Evolutionary conservation across 179 eudicot genomes (phyloP).

Genomic region (Gypsophila paniculata): DNA sequence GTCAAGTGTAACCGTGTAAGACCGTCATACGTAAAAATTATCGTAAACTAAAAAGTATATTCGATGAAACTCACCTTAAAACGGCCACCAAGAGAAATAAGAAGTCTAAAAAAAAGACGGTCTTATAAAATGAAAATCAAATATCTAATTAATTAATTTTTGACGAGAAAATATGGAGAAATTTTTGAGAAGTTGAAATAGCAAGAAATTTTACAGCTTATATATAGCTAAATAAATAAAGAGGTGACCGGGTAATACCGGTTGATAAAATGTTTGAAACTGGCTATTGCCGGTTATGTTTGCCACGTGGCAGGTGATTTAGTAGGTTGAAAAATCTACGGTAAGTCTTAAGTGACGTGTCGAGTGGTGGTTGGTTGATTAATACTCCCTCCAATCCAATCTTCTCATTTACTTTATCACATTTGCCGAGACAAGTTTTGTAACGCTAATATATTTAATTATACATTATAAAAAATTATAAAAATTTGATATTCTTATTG

Average conservation of each 20-base stretch:
- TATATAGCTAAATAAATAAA: no score
- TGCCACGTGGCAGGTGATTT: constrained; percentile 2
- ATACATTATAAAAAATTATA: no score
- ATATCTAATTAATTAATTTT: no score
- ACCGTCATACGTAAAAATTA: no score
- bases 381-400: no score
- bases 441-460: no score
- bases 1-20: no score
- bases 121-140: no score
- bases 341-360: neutral
- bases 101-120: constrained; percentile 1
- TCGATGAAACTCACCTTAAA: constrained; percentile 21
- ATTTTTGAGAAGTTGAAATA: neutral
- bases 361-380: neutral
- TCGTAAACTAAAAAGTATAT: neutral
- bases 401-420: no score
- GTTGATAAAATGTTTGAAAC: neutral
- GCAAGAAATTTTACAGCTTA: neutral
- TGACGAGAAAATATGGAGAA: neutral
- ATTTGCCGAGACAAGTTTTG: no score
- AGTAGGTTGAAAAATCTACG: neutral
- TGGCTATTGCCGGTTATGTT: neutral
- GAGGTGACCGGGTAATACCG: constrained; percentile 12
- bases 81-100: constrained; percentile 15
- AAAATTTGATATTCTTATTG: no score